Percentiles rank a stretch among this genome's conserved stretches.
These are phyloP conservation scores for Quercus berberidifolia DNA, from an alignment of 306 rosid species.

Conservation along the genomic window DNA sequence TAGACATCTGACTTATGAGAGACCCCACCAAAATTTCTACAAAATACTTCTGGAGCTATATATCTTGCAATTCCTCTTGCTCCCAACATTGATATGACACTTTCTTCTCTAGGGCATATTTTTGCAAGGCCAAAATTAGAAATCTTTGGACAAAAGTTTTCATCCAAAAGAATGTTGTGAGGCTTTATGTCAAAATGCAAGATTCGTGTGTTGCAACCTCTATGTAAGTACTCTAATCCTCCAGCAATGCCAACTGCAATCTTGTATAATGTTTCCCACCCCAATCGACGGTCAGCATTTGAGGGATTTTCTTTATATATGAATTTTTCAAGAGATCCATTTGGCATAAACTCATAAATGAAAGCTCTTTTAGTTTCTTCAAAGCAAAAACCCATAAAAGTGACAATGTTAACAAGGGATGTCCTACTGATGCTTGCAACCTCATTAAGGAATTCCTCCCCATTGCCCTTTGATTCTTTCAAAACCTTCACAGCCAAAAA, in stretches of 20 bases:
- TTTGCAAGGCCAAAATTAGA: conserved; percentile 39
- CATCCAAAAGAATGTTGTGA: conserved; percentile 24
- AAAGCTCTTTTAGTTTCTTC: conserved; percentile 29
- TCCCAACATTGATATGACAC: conserved; percentile 15
- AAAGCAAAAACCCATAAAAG: conserved; percentile 21
- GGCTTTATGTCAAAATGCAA: conserved; percentile 31
- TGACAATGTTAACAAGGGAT: conserved; percentile 27
- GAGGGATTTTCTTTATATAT: not conserved
- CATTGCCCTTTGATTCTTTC: conserved; percentile 18
- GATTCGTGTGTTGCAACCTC: conserved; percentile 15
- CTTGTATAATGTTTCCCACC: conserved; percentile 7
- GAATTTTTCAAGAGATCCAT: conserved; percentile 32
- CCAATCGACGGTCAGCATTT: not conserved
- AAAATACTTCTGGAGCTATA: conserved; percentile 34
- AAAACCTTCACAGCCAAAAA: conserved; percentile 39
- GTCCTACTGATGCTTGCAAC: conserved; percentile 33
- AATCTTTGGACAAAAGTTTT: conserved; percentile 21
- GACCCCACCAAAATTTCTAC: conserved; percentile 27
- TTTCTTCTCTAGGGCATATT: conserved; percentile 22
- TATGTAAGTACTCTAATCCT: conserved; percentile 26
- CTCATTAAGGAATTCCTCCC: conserved; percentile 39
- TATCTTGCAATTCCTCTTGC: conserved; percentile 34
- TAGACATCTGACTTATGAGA: conserved; percentile 42
- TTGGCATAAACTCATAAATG: conserved; percentile 28
- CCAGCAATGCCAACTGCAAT: conserved; percentile 28